Evolutionary conservation across 2,329 filamentous ascomycete genomes (phyloP).

Genomic region (Ophioceras dolichostomum): DNA sequence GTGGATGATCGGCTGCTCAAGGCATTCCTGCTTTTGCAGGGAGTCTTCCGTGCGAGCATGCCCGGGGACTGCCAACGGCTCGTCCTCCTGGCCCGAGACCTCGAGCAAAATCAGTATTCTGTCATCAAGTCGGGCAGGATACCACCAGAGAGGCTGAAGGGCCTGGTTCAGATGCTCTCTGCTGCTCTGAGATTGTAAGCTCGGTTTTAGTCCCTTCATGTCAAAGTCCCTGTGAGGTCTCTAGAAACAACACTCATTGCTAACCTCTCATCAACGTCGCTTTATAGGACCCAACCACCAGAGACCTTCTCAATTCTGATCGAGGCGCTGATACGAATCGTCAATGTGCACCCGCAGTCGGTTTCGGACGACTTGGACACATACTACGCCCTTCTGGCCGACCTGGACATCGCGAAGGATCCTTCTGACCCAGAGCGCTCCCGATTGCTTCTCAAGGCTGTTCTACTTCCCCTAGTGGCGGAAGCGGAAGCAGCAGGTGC

Average conservation of each 20-base stretch:
- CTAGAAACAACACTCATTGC: too few relatives aligned
- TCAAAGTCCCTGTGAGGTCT: too few relatives aligned
- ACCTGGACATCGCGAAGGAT: conserved; percentile 2
- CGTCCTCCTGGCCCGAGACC: conserved; percentile 29
- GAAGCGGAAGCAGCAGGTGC: background rate
- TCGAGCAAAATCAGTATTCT: conserved; percentile 21
- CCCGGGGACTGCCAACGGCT: conserved; percentile 37
- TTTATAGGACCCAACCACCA: too few relatives aligned
- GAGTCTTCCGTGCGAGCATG: conserved; percentile 31
- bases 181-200: conserved; percentile 18
- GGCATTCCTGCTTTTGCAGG: conserved; percentile 34
- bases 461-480: conserved; percentile 7
- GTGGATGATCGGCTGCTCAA: conserved; percentile 20
- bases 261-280: too few relatives aligned
- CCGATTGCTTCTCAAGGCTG: conserved; percentile 7
- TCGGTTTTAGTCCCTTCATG: too few relatives aligned
- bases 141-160: conserved; percentile 17
- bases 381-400: conserved; percentile 10
- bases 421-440: too few relatives aligned
- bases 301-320: too few relatives aligned
- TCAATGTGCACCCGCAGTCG: conserved; percentile 6
- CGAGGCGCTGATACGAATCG: conserved; percentile 7
- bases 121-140: conserved; percentile 19
- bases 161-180: conserved; percentile 24
- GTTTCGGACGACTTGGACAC: conserved; percentile 8